Evolutionary conservation across 2,329 filamentous ascomycete species (phyloP).

Genomic region (Pyrenophora teres): DNA sequence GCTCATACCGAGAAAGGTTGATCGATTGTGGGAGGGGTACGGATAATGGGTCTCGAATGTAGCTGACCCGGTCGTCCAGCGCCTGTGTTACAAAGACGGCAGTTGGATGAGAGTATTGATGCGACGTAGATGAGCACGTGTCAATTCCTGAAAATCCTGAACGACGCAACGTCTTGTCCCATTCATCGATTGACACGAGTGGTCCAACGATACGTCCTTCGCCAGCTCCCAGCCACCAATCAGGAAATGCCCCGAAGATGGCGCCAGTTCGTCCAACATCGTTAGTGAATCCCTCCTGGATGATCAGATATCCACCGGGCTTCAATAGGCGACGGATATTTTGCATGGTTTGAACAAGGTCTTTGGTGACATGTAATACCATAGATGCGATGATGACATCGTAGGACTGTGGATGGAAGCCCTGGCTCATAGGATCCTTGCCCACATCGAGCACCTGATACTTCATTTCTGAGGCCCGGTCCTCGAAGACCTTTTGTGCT

Average conservation of each 20-base stretch:
- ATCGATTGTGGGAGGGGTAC: too few relatives aligned
- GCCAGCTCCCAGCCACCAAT: conserved; percentile 45
- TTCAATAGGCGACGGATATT: conserved; percentile 21
- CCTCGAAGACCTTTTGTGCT: conserved; percentile 4
- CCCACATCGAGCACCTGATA: conserved; percentile 24
- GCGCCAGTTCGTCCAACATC: conserved; percentile 1
- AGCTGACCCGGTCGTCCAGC: not conserved
- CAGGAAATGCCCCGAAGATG: conserved; percentile 44
- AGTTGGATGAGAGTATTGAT: too few relatives aligned
- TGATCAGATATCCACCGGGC: conserved; percentile 53
- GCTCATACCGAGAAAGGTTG: too few relatives aligned
- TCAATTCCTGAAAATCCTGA: not conserved
- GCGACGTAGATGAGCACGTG: not conserved
- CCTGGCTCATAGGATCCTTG: conserved; percentile 39
- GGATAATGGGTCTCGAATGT: not conserved
- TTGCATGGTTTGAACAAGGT: conserved; percentile 12
- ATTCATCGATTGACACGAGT: conserved; percentile 4
- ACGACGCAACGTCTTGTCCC: conserved; percentile 18
- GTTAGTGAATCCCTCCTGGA: conserved; percentile 18
- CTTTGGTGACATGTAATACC: conserved; percentile 17
- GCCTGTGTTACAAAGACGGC: not conserved
- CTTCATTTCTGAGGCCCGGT: not conserved
- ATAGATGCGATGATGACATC: conserved; percentile 23
- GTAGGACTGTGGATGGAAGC: conserved; percentile 10
- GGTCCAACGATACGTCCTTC: conserved; percentile 4